Conservation (phyloP, 495 filamentous ascomycete genomes). For the Tirmania nivea region DNA sequence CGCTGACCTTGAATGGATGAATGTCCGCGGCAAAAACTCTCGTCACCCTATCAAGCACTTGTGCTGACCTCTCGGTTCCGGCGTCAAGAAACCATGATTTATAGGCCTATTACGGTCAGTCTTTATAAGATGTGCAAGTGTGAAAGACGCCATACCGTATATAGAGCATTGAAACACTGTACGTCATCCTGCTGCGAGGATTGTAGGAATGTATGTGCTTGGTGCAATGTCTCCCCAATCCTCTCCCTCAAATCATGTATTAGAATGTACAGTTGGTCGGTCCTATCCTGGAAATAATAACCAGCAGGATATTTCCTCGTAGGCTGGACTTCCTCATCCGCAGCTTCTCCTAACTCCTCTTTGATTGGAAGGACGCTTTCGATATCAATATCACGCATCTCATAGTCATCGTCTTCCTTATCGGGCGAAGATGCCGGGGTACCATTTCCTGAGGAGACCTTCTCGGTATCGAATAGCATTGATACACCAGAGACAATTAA, state of each 20-base stretch:
- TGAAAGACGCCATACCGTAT: constrained; percentile 27
- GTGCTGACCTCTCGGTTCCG: constrained; percentile 84
- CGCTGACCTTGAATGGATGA: constrained; percentile 80
- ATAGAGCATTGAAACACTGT: constrained; percentile 76
- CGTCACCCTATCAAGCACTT: constrained; percentile 69
- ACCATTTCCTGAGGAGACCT: constrained; percentile 6
- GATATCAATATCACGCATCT: constrained; percentile 31
- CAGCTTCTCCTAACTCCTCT: constrained; percentile 35
- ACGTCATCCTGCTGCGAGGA: constrained; percentile 87
- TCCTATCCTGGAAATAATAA: constrained; percentile 43
- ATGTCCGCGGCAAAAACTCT: constrained; percentile 67
- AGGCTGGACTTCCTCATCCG: constrained; percentile 63
- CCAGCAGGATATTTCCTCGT: constrained; percentile 70
- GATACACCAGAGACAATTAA: constrained; percentile 74
- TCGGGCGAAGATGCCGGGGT: constrained; percentile 31
- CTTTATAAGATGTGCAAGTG: neutral
- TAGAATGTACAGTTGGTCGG: constrained; percentile 38
- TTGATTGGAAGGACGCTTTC: neutral
- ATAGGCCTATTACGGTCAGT: constrained; percentile 34
- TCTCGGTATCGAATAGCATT: constrained; percentile 61
- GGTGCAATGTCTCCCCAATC: constrained; percentile 58
- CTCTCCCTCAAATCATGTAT: constrained; percentile 63
- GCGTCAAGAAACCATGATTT: constrained; percentile 95
- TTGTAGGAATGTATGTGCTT: constrained; percentile 62
- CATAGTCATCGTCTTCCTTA: constrained; percentile 35